Conservation (phyloP, 2,329 filamentous ascomycete genomes). For the Aspergillus candidus region DNA sequence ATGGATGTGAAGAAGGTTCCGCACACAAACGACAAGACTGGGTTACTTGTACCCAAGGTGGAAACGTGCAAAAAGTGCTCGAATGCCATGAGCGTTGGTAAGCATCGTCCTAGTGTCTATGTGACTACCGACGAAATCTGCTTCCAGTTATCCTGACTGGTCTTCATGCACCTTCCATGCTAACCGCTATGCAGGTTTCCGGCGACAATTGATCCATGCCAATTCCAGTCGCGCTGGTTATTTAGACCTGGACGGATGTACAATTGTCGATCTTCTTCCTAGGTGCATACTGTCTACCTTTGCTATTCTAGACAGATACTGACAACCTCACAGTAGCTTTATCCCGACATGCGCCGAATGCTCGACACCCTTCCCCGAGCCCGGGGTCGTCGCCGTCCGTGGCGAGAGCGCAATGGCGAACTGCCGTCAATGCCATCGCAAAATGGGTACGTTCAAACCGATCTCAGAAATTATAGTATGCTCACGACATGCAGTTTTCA, state of each 20-base stretch:
- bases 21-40: slow-evolving; percentile 43
- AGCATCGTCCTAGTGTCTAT: not conserved
- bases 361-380: slow-evolving; percentile 57
- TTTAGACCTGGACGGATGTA: slow-evolving; percentile 68
- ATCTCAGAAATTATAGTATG: not conserved
- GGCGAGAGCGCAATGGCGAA: slow-evolving; percentile 68
- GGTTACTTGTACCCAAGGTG: slow-evolving; percentile 35
- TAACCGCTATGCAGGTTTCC: slow-evolving; percentile 43
- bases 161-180: not conserved
- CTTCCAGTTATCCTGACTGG: not conserved
- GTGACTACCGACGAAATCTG: not conserved
- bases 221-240: slow-evolving; percentile 72
- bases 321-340: slow-evolving; percentile 55
- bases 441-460: slow-evolving; percentile 53
- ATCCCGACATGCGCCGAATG: slow-evolving; percentile 71
- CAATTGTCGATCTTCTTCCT: slow-evolving; percentile 68
- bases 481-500: slow-evolving; percentile 48
- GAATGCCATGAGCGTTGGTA: slow-evolving; percentile 44
- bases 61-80: slow-evolving; percentile 53
- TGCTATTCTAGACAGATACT: not conserved
- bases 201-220: slow-evolving; percentile 65
- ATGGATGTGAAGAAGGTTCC: slow-evolving; percentile 64
- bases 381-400: slow-evolving; percentile 64
- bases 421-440: slow-evolving; percentile 71
- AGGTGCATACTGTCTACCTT: slow-evolving; percentile 40